Percentiles rank a stretch among this genome's conserved stretches.
Conservation (phyloP, 352 stramenopile genomes). For the Globisporangium echinulatum region DNA sequence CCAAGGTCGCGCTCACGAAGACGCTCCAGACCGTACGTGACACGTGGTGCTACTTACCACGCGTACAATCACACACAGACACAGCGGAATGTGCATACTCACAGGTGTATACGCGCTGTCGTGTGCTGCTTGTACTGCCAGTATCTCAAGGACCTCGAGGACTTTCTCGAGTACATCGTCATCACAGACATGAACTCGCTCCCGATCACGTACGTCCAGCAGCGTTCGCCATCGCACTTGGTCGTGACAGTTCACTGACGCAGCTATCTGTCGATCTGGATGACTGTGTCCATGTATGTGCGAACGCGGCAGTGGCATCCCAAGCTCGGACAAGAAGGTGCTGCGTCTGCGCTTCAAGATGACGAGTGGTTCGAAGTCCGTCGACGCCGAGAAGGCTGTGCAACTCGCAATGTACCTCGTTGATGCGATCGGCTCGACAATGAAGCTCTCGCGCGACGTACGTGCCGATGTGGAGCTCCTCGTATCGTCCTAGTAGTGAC, state of each 20-base stretch:
- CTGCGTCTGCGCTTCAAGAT: constrained; percentile 64
- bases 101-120: too few species aligned
- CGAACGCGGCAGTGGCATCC: constrained; percentile 44
- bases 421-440: constrained; percentile 57
- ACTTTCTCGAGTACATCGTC: constrained; percentile 67
- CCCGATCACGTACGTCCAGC: constrained; percentile 38
- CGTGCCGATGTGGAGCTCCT: constrained; percentile 1
- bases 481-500: too few species aligned
- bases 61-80: too few species aligned
- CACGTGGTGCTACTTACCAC: not conserved
- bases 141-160: constrained; percentile 43
- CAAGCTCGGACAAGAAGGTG: constrained; percentile 50
- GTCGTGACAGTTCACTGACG: not conserved
- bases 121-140: not conserved
- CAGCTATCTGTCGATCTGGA: too few species aligned
- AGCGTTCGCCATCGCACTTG: too few species aligned
- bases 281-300: too few species aligned
- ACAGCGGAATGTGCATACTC: too few species aligned
- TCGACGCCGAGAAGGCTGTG: constrained; percentile 44
- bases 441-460: constrained; percentile 76
- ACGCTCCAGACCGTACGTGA: constrained; percentile 32
- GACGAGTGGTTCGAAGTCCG: constrained; percentile 43
- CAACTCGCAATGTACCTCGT: constrained; percentile 44
- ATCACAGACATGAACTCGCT: constrained; percentile 75
- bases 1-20: constrained; percentile 49